Evolutionary conservation across 805 yeast species (phyloP).

Genomic region (Lipomyces yamadae): DNA sequence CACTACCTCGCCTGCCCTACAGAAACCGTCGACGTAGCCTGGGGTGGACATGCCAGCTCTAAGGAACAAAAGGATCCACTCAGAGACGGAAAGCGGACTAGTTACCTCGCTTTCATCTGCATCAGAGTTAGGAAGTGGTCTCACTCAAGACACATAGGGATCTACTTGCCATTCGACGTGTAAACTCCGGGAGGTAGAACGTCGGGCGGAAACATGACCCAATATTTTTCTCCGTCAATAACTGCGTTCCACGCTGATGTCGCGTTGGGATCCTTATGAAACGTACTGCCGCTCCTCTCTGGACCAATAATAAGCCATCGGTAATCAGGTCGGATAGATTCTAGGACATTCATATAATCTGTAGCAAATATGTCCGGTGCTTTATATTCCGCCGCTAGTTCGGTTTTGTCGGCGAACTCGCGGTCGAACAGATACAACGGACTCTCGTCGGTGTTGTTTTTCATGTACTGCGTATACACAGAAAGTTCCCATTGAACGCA

Average conservation of each 20-base stretch:
- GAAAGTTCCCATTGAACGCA: conserved; percentile 77
- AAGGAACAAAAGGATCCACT: conserved; percentile 87
- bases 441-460: conserved; percentile 71
- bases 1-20: conserved; percentile 81
- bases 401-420: conserved; percentile 51
- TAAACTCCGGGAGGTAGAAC: conserved; percentile 83
- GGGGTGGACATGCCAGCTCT: conserved; percentile 57
- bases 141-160: background rate
- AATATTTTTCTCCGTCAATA: conserved; percentile 72
- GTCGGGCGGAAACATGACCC: conserved; percentile 87
- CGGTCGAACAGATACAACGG: conserved; percentile 89
- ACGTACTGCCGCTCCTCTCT: conserved; percentile 79
- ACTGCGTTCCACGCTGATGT: conserved; percentile 92
- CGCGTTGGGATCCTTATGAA: conserved; percentile 90
- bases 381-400: conserved; percentile 56
- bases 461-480: conserved; percentile 65
- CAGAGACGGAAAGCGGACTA: conserved; percentile 89
- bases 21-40: conserved; percentile 68
- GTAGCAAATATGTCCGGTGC: conserved; percentile 37
- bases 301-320: conserved; percentile 94
- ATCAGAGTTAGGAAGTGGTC: conserved; percentile 39
- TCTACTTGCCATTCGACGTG: conserved; percentile 49
- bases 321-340: conserved; percentile 71
- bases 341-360: conserved; percentile 60
- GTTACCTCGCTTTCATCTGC: conserved; percentile 85